Base-by-base conservation (phyloP, 2,329 filamentous ascomycete genomes). In the Fusarium pseudocircinatum region DNA sequence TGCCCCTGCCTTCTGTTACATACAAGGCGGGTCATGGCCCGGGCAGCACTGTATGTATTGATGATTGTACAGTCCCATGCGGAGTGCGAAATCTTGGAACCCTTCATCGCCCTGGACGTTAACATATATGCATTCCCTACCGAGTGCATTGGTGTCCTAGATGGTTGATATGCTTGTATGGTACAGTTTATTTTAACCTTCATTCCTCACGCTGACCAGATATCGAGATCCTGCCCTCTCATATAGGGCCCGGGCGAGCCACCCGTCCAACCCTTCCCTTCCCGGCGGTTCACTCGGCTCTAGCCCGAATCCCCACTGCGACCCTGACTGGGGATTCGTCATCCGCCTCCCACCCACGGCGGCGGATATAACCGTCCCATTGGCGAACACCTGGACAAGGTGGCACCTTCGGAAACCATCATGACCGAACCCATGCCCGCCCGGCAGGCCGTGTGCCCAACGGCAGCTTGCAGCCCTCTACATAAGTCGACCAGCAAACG, bases 221-320 rank as follows among this genome's bases (percentile, higher is more conserved):
- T 73, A 79, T 79, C 72, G 73, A 79, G 76, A 81, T 79, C 69
- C 68, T 71, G 67, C 61, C 54, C 63, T 49, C 52, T 44, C 37
- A 63, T 67, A 62, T 63, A 62, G 64, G 72, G 56, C 66, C 76
- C 76, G 65, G 66, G 74, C 63, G 63, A 75, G 69, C 72, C 70
- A 67, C 62, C 75, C 69, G 60, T 60, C 53, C 67, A 75, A 65
- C 71, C 72, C 75, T 72, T 76, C 77, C 69, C 77, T 78, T 78
- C 77, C 74, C 76, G 79, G 81, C 80, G 79, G 78, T 80, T 82
- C 77, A 78, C 76, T 82, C 82, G 82, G 82, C 81, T 82, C 77
- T 75, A 81, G 78, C 77, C 80, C 79, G 78, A 82, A 78, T 75
- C 75, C 73, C 79, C 81, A 81, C 77, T 76, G 57, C 70, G 69